phyloP scores from a whole-genome alignment of 345 rosid genomes.

The Erucastrum elatum region DNA sequence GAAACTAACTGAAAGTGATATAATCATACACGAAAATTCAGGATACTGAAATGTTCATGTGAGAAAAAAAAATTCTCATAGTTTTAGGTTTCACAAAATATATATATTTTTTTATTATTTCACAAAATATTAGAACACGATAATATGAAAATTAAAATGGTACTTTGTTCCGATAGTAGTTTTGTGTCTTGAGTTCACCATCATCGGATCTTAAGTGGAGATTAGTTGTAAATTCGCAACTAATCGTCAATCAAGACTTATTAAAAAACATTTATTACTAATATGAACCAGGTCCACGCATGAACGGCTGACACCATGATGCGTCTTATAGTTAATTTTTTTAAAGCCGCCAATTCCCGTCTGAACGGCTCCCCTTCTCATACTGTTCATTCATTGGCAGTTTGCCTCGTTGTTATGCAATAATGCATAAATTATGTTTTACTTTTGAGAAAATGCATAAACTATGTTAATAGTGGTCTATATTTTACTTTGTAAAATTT shows the following conservation, averaged over 20 bases:
- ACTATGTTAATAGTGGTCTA: too few species aligned
- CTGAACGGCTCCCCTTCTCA: background rate
- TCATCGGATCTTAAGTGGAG: too few species aligned
- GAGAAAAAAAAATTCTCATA: background rate
- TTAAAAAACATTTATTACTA: too few species aligned
- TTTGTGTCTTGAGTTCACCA: too few species aligned
- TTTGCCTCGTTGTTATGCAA: background rate
- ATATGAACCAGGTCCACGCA: background rate
- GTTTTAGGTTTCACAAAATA: background rate
- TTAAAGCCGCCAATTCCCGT: background rate
- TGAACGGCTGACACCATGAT: constrained; percentile 9
- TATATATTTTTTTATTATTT: background rate
- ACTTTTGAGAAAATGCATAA: too few species aligned
- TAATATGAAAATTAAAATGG: background rate
- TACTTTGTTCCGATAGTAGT: too few species aligned
- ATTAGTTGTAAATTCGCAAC: too few species aligned
- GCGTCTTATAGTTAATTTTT: background rate
- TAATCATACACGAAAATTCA: background rate
- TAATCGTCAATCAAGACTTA: background rate
- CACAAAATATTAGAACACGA: background rate
- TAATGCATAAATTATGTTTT: background rate
- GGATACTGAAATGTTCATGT: background rate
- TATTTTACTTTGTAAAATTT: background rate
- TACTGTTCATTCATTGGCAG: background rate
- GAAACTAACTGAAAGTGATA: background rate